These are phyloP conservation scores for Lentinula sp. DNA, from an alignment of 768 basidiomycete genomes.

Conservation along the genomic window DNA sequence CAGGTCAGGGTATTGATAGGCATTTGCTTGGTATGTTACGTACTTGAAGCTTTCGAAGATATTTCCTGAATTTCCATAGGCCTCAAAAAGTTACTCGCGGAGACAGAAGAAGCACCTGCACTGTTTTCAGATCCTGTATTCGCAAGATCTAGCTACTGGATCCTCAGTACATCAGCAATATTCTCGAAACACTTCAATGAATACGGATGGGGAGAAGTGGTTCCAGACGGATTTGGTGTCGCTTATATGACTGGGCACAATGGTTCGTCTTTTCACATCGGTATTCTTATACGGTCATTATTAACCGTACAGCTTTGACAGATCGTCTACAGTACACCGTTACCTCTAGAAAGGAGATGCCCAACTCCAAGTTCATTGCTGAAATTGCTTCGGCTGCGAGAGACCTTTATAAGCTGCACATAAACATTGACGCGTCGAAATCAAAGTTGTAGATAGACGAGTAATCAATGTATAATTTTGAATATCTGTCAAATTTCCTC, in stretches of 20 bases:
- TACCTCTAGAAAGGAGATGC: slow-evolving; percentile 83
- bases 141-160: slow-evolving; percentile 73
- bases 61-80: slow-evolving; percentile 31
- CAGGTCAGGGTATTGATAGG: slow-evolving; percentile 76
- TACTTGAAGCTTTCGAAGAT: neutral
- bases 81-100: slow-evolving; percentile 58
- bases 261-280: slow-evolving; percentile 33
- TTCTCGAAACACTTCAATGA: slow-evolving; percentile 78
- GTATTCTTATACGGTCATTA: slow-evolving; percentile 7
- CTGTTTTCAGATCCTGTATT: slow-evolving; percentile 75
- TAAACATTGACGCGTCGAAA: slow-evolving; percentile 14
- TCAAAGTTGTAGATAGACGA: neutral
- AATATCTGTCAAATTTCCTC: neutral
- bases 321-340: slow-evolving; percentile 83
- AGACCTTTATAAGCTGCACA: slow-evolving; percentile 65
- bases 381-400: slow-evolving; percentile 59
- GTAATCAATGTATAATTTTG: neutral
- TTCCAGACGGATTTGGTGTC: slow-evolving; percentile 90
- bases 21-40: slow-evolving; percentile 68
- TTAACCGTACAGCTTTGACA: slow-evolving; percentile 17
- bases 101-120: slow-evolving; percentile 59
- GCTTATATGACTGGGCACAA: slow-evolving; percentile 92
- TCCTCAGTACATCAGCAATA: slow-evolving; percentile 83
- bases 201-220: slow-evolving; percentile 94
- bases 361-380: slow-evolving; percentile 63